Base-by-base conservation (phyloP, 768 basidiomycete species). In the Mycena olivaceomarginata region DNA sequence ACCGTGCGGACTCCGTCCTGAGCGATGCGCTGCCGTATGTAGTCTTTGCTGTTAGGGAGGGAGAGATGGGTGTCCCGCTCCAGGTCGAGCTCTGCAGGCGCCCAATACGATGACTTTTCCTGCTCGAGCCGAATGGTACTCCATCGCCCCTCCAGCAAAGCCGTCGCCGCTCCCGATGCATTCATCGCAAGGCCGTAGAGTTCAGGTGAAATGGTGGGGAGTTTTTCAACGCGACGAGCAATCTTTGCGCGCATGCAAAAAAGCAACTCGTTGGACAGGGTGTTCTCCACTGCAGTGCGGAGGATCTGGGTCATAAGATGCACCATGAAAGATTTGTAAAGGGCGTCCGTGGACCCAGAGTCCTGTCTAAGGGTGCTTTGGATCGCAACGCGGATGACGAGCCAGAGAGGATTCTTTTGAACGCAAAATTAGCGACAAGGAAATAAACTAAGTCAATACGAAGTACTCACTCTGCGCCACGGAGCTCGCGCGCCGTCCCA, bases 301-400 rank as follows among this genome's bases (percentile, higher is more conserved):
- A 87, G 77, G 31, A 89, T 45, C 31, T 76, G 39, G 9, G 84
- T 77, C 57, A 87, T 80, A 63, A 90, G 81, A 66, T 85, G 90
- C 1, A 88, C 57, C 81, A 91, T 88, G 81, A 92, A 92, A 2
- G 56, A 12, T 70, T 92, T 92, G 83, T 92, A 92, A 0, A 81
- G 77, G 9, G 67, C 60, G 6, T 80, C 66, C 12, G n/a, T 40
- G 8, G 69, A 46, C n/a, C 18, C 59, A n/a, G 77, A 75, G 20
- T 46, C 41, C 45, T 66, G 79, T 79, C 40, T 76, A 41, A 86
- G 79, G 0, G 86, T 83, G 0, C 84, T 88, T 76, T 90, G 89
- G 22, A 90, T 77, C 1, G 85, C 84, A 8, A 92, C 87, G 15
- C 90, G 88, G 57, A 90, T 82, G 20, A 89, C 79, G 12, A 91